phyloP scores from a whole-genome alignment of 2,329 filamentous ascomycete species.

The Fusarium aywerte region DNA sequence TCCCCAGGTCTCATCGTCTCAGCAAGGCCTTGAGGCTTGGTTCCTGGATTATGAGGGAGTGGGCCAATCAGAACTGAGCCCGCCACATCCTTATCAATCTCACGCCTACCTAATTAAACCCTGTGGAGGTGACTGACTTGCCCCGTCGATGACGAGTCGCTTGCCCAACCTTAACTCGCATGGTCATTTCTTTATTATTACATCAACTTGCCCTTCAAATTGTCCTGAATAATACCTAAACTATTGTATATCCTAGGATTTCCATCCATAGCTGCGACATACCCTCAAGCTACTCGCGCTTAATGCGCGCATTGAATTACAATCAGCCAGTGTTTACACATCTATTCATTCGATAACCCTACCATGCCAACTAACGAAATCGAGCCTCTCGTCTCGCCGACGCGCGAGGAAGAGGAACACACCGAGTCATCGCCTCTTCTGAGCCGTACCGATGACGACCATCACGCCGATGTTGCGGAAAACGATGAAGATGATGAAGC shows the following conservation, averaged over 20 bases:
- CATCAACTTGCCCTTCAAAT: slow-evolving; percentile 21
- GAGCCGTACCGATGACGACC: slow-evolving; percentile 52
- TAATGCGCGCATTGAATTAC: slow-evolving; percentile 17
- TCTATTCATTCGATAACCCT: slow-evolving; percentile 41
- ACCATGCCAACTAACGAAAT: slow-evolving; percentile 60
- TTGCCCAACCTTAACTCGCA: slow-evolving; percentile 33
- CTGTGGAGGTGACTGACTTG: slow-evolving; percentile 33
- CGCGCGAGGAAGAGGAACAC: slow-evolving; percentile 45
- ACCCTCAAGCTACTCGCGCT: slow-evolving; percentile 6
- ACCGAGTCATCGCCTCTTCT: slow-evolving; percentile 66
- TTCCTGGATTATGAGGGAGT: slow-evolving; percentile 35
- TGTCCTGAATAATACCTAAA: slow-evolving; percentile 26
- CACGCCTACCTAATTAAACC: slow-evolving; percentile 22
- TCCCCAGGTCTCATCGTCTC: slow-evolving; percentile 29
- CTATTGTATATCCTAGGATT: background rate
- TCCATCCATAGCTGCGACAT: background rate
- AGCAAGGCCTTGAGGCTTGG: slow-evolving; percentile 13
- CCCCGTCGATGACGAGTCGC: slow-evolving; percentile 47
- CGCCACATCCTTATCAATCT: slow-evolving; percentile 42
- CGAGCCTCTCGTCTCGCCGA: slow-evolving; percentile 57
- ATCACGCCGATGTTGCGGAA: slow-evolving; percentile 47
- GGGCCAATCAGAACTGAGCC: slow-evolving; percentile 36
- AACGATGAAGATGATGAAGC: slow-evolving; percentile 42
- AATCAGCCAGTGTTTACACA: slow-evolving; percentile 43
- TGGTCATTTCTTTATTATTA: slow-evolving; percentile 14